These are phyloP conservation scores for Tuber microsphaerosporum DNA, from an alignment of 495 filamentous ascomycete species.

Conservation along the genomic window DNA sequence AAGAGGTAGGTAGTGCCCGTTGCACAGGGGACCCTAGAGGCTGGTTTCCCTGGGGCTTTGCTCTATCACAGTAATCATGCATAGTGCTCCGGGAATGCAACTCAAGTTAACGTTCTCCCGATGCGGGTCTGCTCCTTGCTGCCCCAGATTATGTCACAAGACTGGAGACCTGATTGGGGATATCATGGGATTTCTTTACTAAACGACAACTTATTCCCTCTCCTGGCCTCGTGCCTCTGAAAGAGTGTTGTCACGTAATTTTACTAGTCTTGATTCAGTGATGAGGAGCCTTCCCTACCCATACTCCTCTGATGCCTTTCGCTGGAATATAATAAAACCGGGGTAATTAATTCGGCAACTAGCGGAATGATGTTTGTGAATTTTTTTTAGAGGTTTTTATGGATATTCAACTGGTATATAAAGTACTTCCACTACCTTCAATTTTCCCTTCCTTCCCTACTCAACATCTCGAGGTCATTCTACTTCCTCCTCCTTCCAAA, in stretches of 20 bases:
- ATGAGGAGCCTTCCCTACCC: neutral
- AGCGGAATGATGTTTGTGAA: neutral
- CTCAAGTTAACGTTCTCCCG: neutral
- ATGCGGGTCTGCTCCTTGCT: neutral
- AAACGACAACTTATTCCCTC: neutral
- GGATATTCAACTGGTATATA: slow-evolving; percentile 9
- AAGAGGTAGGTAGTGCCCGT: neutral
- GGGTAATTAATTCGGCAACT: neutral
- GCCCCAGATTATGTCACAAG: neutral
- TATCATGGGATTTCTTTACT: neutral
- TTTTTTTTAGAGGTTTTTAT: neutral
- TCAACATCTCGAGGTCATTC: neutral
- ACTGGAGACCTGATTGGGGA: neutral
- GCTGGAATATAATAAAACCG: too few relatives aligned
- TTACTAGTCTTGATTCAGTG: neutral
- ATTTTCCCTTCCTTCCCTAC: slow-evolving; percentile 14
- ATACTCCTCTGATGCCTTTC: neutral
- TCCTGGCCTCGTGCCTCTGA: neutral
- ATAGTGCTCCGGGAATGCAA: neutral
- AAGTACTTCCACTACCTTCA: slow-evolving; percentile 5
- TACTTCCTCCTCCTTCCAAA: neutral
- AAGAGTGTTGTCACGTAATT: neutral
- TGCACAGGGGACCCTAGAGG: neutral
- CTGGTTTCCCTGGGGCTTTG: neutral
- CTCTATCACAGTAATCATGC: neutral